These are phyloP conservation scores for Cochlearia excelsa DNA, from an alignment of 345 rosid species.

Conservation along the genomic window DNA sequence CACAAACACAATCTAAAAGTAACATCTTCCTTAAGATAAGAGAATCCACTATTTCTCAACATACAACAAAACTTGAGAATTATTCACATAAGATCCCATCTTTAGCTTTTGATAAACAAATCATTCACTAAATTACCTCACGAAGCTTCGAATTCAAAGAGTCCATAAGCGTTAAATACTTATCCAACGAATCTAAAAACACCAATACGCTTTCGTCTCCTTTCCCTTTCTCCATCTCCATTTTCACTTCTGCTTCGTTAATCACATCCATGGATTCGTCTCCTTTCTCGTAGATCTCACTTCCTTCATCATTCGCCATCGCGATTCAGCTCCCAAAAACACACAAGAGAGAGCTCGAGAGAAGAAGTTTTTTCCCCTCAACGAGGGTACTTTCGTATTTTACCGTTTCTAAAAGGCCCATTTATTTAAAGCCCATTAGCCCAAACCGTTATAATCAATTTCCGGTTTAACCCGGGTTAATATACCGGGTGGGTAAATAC, in stretches of 20 bases:
- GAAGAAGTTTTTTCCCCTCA: not conserved
- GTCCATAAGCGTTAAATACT: conserved; percentile 53
- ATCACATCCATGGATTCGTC: conserved; percentile 15
- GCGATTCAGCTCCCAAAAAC: conserved; percentile 5
- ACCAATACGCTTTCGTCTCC: conserved; percentile 46
- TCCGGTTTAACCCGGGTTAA: not conserved
- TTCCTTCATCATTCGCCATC: conserved; percentile 32
- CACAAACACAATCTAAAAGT: conserved; percentile 3
- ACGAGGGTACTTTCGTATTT: conserved; percentile 15
- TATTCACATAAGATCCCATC: not conserved
- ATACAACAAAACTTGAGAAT: not conserved
- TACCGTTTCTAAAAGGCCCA: not conserved
- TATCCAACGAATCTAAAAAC: conserved; percentile 77
- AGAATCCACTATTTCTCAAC: too few species aligned
- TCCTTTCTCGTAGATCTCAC: conserved; percentile 34
- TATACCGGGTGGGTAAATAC: conserved; percentile 5
- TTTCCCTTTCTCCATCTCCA: conserved; percentile 11
- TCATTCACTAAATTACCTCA: conserved; percentile 43
- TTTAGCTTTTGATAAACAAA: not conserved
- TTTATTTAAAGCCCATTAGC: conserved; percentile 15
- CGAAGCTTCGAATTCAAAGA: conserved; percentile 68
- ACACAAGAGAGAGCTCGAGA: not conserved
- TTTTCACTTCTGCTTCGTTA: conserved; percentile 5
- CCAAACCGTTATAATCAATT: not conserved
- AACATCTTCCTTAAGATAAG: not conserved